Conservation (phyloP, 1,284 basidiomycete species). For the Ustilago xerochloae region DNA sequence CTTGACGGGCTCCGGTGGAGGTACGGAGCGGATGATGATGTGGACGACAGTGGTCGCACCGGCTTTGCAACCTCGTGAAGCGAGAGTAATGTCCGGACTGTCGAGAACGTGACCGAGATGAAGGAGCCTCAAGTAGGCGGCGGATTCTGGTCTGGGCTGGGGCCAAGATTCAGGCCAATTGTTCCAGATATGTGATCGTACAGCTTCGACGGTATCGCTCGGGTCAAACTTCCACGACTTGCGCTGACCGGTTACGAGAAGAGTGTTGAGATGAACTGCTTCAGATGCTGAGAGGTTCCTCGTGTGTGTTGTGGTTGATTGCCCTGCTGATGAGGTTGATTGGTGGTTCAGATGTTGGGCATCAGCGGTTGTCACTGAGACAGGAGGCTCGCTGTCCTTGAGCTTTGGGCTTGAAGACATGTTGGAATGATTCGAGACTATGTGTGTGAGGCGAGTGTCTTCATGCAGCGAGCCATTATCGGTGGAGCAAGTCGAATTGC, state of each 20-base stretch:
- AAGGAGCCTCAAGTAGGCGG: constrained; percentile 26
- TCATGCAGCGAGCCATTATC: constrained; percentile 30
- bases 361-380: constrained; percentile 12
- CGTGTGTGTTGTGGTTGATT: not conserved
- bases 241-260: constrained; percentile 35
- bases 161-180: constrained; percentile 43
- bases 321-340: not conserved
- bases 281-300: constrained; percentile 6
- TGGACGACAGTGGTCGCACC: constrained; percentile 39
- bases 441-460: constrained; percentile 17
- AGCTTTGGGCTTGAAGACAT: constrained; percentile 15
- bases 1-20: constrained; percentile 33
- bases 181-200: constrained; percentile 25
- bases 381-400: not conserved
- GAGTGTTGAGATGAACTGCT: constrained; percentile 33
- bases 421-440: constrained; percentile 20
- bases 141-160: constrained; percentile 36
- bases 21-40: constrained; percentile 27
- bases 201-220: constrained; percentile 11
- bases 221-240: constrained; percentile 38
- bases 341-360: constrained; percentile 4
- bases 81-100: constrained; percentile 22
- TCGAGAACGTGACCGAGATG: constrained; percentile 49
- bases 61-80: constrained; percentile 31
- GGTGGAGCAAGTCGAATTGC: constrained; percentile 35